Evolutionary conservation across 306 rosid species (phyloP).

Genomic region (Quercus ilex): DNA sequence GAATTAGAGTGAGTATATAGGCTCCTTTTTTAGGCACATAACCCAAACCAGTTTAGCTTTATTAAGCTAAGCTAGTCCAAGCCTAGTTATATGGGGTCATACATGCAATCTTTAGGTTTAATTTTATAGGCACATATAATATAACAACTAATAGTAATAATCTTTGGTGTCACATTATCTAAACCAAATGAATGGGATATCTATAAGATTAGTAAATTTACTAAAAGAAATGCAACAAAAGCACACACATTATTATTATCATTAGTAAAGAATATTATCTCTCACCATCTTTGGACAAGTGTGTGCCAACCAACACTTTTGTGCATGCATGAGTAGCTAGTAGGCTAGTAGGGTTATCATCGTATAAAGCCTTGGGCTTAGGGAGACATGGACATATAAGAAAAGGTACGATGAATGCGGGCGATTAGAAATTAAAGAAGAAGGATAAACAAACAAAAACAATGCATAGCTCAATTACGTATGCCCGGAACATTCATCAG

Average conservation of each 20-base stretch:
- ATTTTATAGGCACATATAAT: not conserved
- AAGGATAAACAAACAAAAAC: too few relatives aligned
- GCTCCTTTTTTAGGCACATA: conserved; percentile 26
- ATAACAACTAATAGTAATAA: not conserved
- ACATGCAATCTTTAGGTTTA: not conserved
- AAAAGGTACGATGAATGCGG: conserved; percentile 72
- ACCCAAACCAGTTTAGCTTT: not conserved
- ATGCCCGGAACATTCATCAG: too few relatives aligned
- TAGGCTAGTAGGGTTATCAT: conserved; percentile 5
- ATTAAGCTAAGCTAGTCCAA: not conserved
- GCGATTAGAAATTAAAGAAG: conserved; percentile 45
- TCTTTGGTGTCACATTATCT: not conserved
- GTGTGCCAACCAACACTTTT: not conserved
- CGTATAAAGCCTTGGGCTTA: conserved; percentile 6
- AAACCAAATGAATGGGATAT: too few relatives aligned
- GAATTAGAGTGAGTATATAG: too few relatives aligned
- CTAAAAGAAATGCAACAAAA: too few relatives aligned
- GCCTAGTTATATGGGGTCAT: not conserved
- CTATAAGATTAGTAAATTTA: too few relatives aligned
- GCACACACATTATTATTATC: too few relatives aligned
- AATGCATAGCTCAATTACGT: too few relatives aligned
- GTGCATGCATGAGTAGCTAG: not conserved
- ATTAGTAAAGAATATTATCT: too few relatives aligned
- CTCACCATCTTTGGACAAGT: not conserved
- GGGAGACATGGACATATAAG: conserved; percentile 57